These are phyloP conservation scores for Podaxis mareebaensis DNA, from an alignment of 768 basidiomycete species.

Conservation along the genomic window DNA sequence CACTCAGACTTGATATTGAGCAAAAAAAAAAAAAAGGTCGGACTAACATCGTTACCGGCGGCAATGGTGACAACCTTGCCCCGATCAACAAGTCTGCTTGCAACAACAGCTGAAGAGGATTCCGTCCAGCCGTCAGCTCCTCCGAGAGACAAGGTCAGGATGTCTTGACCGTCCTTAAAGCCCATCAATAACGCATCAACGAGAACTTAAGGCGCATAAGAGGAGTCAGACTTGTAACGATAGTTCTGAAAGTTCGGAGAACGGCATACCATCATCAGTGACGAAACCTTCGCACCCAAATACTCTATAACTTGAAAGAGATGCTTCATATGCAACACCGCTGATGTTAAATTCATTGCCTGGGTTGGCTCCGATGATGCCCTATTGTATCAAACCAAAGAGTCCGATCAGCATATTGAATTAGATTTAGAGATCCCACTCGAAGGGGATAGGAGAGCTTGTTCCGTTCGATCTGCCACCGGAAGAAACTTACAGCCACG, in stretches of 20 bases:
- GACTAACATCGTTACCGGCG: conserved; percentile 51
- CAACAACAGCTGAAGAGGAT: conserved; percentile 51
- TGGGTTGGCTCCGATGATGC: conserved; percentile 63
- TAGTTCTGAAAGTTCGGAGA: not conserved
- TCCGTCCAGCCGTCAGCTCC: conserved; percentile 67
- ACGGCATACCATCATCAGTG: conserved; percentile 49
- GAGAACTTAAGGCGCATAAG: conserved; percentile 26
- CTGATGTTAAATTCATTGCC: conserved; percentile 65
- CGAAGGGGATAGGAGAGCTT: not conserved
- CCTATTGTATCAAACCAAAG: conserved; percentile 28
- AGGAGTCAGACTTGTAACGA: not conserved
- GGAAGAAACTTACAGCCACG: conserved; percentile 41
- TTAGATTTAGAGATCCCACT: not conserved
- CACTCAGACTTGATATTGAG: not conserved
- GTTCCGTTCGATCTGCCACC: not conserved
- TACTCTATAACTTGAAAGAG: conserved; percentile 54
- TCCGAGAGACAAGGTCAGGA: conserved; percentile 69
- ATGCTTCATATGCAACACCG: conserved; percentile 67
- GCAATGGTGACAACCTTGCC: conserved; percentile 67
- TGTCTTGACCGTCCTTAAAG: conserved; percentile 53
- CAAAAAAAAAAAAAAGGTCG: not conserved
- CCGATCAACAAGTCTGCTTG: conserved; percentile 53
- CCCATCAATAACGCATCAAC: conserved; percentile 54
- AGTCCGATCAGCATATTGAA: not conserved
- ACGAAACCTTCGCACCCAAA: conserved; percentile 59